phyloP scores from a whole-genome alignment of 2,329 filamentous ascomycete species.

The Pleurostoma richardsiae region DNA sequence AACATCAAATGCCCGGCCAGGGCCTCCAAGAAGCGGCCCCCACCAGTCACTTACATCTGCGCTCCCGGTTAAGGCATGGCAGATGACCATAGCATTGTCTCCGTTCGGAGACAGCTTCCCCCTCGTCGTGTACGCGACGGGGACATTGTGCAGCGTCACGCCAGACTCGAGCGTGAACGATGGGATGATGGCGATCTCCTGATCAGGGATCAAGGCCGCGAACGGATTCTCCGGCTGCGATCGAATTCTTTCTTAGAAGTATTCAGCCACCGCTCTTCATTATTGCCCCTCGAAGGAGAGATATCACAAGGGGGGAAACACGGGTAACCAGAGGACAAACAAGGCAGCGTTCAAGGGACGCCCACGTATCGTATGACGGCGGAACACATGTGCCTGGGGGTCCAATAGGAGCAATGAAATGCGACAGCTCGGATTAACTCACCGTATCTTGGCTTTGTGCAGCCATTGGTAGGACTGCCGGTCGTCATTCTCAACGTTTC shows the following conservation, averaged over 20 bases:
- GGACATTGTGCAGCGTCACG: conserved; percentile 71
- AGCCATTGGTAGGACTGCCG: too few species aligned
- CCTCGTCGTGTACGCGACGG: conserved; percentile 62
- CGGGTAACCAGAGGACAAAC: too few species aligned
- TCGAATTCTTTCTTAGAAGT: conserved; percentile 58
- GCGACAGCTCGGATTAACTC: too few species aligned
- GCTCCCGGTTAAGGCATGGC: conserved; percentile 80
- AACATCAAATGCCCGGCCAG: conserved; percentile 74
- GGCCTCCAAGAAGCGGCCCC: conserved; percentile 74
- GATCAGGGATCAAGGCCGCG: conserved; percentile 77
- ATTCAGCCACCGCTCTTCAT: conserved; percentile 52
- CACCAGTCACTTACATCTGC: conserved; percentile 86
- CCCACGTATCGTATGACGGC: too few species aligned
- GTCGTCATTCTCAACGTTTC: too few species aligned
- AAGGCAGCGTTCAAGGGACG: too few species aligned
- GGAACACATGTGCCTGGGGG: too few species aligned
- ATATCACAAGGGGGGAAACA: too few species aligned
- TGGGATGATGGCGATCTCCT: conserved; percentile 80
- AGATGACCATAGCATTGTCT: conserved; percentile 71
- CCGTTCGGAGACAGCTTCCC: conserved; percentile 53
- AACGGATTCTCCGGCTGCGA: conserved; percentile 90
- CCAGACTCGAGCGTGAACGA: conserved; percentile 92
- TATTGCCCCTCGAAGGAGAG: too few species aligned
- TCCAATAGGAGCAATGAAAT: too few species aligned
- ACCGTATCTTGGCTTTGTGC: too few species aligned